Evolutionary conservation across 768 basidiomycete species (phyloP), one percentile per base, ranked within the genome.

Genomic region (Termitomyces titanicus): DNA sequence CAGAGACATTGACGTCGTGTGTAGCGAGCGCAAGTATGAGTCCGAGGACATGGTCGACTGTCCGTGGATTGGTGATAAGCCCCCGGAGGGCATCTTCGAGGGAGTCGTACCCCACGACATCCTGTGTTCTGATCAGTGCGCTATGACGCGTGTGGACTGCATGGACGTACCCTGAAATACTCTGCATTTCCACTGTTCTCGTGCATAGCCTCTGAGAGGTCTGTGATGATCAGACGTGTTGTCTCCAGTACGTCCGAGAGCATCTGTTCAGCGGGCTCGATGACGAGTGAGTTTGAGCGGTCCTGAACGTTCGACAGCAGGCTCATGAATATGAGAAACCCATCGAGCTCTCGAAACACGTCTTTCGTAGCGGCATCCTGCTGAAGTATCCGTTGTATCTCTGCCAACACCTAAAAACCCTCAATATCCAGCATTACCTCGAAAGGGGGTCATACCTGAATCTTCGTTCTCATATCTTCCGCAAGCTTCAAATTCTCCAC

Each of bases 301-400:
- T 73, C 71, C 50, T 78, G 68, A 0, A 88, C 68, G 0, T 81
- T 82, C 1, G 89, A 87, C 4, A 94, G 73, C 29, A 88, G 77
- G 61, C 82, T 88, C 71, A 92, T 83, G 31, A 92, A 72, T 10
- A 83, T 79, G 18, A 92, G 73, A 65, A 92, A 92, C 0, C 92
- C 92, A 57, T 93, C 92, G 63, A 88, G 74, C 63, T 92, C 88
- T 5, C 92, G 78, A 67, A 94, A 93, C 18, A 86, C 83, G 53
- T 86, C 84, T 66, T 86, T 88, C 11, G 88, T 88, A 40, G 67
- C 72, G 2, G 75, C 65, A 61, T 89, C 85, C 66, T 89, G 83
- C 15, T 77, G 73, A 76, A 92, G 77, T 22, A 87, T 81, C 15
- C 82, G 74, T 51, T 83, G 81, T 38, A 93, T 84, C 64, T 90